Conservation (phyloP, 108 stramenopile genomes). For the Conticribra guillardii region DNA sequence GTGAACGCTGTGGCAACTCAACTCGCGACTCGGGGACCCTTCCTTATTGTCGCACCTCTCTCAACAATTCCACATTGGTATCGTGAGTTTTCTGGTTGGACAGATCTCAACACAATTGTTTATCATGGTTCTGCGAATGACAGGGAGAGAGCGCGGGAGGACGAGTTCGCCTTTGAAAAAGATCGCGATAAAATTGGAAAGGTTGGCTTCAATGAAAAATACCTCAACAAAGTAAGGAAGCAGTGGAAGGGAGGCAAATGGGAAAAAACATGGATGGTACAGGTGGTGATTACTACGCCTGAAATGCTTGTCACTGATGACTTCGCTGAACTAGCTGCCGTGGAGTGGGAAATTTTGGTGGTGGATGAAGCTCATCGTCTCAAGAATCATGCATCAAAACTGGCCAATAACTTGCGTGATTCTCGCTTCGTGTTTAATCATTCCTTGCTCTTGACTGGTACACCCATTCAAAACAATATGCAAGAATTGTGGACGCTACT, state of each 20-base stretch:
- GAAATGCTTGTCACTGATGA: constrained; percentile 90
- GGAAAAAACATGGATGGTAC: constrained; percentile 81
- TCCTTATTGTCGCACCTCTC: constrained; percentile 92
- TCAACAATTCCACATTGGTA: constrained; percentile 96
- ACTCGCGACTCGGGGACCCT: constrained; percentile 67
- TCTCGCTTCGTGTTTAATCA: constrained; percentile 71
- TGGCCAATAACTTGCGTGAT: constrained; percentile 85
- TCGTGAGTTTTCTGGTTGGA: constrained; percentile 91
- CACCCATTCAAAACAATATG: constrained; percentile 90
- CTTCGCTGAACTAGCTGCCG: constrained; percentile 69
- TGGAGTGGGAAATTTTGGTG: constrained; percentile 88
- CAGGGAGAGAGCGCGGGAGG: constrained; percentile 74
- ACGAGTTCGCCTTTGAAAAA: constrained; percentile 80
- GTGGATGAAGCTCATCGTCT: constrained; percentile 98
- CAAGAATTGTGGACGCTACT: constrained; percentile 91
- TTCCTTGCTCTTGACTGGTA: constrained; percentile 93
- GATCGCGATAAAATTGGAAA: constrained; percentile 57
- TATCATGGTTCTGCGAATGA: constrained; percentile 91
- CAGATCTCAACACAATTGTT: constrained; percentile 93
- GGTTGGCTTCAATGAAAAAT: constrained; percentile 65
- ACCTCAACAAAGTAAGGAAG: constrained; percentile 57
- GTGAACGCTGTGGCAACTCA: constrained; percentile 63
- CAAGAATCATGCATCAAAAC: constrained; percentile 93
- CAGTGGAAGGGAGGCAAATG: constrained; percentile 34
- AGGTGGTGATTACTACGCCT: constrained; percentile 92